Percentiles rank a stretch among this genome's conserved stretches.
phyloP scores from a whole-genome alignment of 441 rosid genomes.

The Geranium incanum region DNA sequence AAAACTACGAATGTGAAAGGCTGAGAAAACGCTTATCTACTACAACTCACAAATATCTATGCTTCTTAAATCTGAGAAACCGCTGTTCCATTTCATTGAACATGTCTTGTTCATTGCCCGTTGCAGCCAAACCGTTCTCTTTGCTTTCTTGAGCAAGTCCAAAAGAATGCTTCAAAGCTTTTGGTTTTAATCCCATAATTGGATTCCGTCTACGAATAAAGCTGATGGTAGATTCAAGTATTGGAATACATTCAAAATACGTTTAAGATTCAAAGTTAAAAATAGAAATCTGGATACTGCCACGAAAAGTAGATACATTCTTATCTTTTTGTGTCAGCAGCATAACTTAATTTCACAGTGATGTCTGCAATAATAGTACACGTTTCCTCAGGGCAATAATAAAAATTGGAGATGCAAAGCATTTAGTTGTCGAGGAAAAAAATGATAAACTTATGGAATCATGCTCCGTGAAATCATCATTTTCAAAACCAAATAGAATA shows the following conservation, averaged over 20 bases:
- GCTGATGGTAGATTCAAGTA: background rate
- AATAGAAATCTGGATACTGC: background rate
- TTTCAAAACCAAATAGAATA: background rate
- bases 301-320: background rate
- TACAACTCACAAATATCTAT: slow-evolving; percentile 42
- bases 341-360: background rate
- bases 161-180: slow-evolving; percentile 12
- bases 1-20: slow-evolving; percentile 3
- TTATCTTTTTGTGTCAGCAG: background rate
- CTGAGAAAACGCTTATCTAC: background rate
- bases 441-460: background rate
- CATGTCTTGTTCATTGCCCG: slow-evolving; percentile 14
- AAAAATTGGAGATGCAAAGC: background rate
- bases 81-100: slow-evolving; percentile 46
- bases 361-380: slow-evolving; percentile 8
- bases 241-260: background rate
- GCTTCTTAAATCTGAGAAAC: slow-evolving; percentile 46
- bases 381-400: background rate
- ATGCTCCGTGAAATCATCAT: background rate
- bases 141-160: slow-evolving; percentile 14
- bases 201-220: slow-evolving; percentile 15
- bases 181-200: background rate
- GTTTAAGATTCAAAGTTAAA: background rate
- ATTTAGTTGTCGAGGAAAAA: background rate
- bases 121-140: slow-evolving; percentile 16